Base-by-base conservation (phyloP, 2,329 filamentous ascomycete species). In the Botrytis porri region DNA sequence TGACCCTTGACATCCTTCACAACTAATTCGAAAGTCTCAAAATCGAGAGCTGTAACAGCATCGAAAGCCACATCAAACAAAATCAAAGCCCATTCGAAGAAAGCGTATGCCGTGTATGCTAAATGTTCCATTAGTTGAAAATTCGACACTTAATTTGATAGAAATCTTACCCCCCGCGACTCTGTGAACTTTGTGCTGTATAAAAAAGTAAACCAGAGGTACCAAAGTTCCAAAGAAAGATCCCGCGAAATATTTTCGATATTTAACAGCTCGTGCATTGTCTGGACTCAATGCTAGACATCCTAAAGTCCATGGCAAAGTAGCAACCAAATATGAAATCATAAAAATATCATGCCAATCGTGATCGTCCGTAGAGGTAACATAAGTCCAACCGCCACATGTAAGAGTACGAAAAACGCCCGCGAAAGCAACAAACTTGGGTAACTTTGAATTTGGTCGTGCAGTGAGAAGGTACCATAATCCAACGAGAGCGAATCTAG, bases 271-370 rank as follows among this genome's bases (percentile, higher is more conserved):
- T 75, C 85, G 88, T 20, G 91, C 87, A 81, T 98, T 97, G 73
- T 91, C 89, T 18, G 95, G 94, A 83, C 95, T 98, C 69, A 98
- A 84, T 8, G 92, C 90, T 75, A 98, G 88, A 82, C 95, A 98
- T 66, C 96, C 96, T 65, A 94, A 83, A 2, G 95, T 99, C 96
- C 96, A 99, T 2, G 96, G 96, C 71, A 99, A 86, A 4, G 96
- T 98, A 48, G 94, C 92, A 63, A 99, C 91, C 72, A 99, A 86
- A 83, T 99, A 99, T 22, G 94, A 97, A 78, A 99, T 98, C 96
- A 99, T 99, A 82, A 99, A 95, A 75, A 98, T 95, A 80, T 99
- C 96, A 82, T 99, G 96, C 95, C 94, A 98, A 83, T 97, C 90
- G 83, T 99, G 96, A 82, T 98, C 94, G 81, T 99, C 96, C 61